Conservation (phyloP, 345 rosid species). For the Litchi chinensis region DNA sequence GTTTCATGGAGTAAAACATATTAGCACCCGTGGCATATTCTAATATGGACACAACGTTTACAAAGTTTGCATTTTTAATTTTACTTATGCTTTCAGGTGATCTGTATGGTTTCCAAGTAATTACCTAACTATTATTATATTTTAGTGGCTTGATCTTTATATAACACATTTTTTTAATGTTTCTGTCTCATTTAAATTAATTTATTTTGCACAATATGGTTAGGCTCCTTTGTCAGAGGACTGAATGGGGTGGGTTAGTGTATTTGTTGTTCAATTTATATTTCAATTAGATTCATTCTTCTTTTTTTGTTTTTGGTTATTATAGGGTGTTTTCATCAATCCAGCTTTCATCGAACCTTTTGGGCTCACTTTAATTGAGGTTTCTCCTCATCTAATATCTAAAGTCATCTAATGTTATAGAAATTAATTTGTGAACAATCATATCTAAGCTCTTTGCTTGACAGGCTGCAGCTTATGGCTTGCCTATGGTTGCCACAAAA, state of each 20-base stretch:
- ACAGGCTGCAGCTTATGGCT: slow-evolving; percentile 89
- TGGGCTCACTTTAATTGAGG: slow-evolving; percentile 91
- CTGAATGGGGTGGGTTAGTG: neutral
- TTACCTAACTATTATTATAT: neutral
- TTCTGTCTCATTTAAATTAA: neutral
- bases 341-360: slow-evolving; percentile 95
- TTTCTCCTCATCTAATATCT: slow-evolving; percentile 26
- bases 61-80: too few relatives aligned
- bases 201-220: neutral
- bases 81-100: neutral
- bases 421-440: slow-evolving; percentile 11
- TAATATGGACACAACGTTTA: neutral
- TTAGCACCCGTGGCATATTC: neutral
- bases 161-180: neutral
- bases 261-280: slow-evolving; percentile 1
- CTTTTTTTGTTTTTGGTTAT: neutral
- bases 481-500: slow-evolving; percentile 87
- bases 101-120: neutral
- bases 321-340: slow-evolving; percentile 88
- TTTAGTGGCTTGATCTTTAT: neutral
- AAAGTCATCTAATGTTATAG: neutral
- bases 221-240: neutral
- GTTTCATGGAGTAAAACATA: neutral
- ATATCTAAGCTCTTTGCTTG: slow-evolving; percentile 14
- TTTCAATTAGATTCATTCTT: neutral